Conservation (phyloP, 2,329 filamentous ascomycete species). For the Ophiocordyceps sinensis region DNA sequence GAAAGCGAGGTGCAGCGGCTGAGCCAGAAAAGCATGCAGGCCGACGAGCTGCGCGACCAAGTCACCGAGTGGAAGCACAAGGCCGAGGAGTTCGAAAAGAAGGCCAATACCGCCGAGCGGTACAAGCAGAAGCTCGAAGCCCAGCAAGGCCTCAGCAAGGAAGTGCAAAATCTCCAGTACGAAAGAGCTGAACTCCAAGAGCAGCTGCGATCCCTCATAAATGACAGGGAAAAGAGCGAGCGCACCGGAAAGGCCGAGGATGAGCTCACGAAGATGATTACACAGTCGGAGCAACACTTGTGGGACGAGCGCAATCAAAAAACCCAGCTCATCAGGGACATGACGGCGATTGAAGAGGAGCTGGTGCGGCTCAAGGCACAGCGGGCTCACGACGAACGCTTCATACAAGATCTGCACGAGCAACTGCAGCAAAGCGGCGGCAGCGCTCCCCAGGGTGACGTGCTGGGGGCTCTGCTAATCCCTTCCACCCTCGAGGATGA, state of each 20-base stretch:
- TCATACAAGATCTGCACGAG: conserved; percentile 45
- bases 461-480: conserved; percentile 5
- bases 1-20: conserved; percentile 38
- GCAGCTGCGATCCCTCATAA: conserved; percentile 23
- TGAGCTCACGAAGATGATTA: conserved; percentile 25
- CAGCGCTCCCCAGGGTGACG: conserved; percentile 7
- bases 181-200: conserved; percentile 39
- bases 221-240: conserved; percentile 18
- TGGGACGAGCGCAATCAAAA: conserved; percentile 30
- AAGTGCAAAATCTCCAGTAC: conserved; percentile 39
- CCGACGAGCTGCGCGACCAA: conserved; percentile 41
- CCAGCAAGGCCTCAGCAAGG: conserved; percentile 38
- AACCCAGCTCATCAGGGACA: conserved; percentile 29
- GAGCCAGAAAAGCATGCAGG: conserved; percentile 29
- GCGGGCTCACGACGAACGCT: conserved; percentile 33
- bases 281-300: conserved; percentile 25
- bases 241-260: conserved; percentile 22
- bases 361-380: conserved; percentile 32
- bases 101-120: conserved; percentile 47
- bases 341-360: conserved; percentile 29
- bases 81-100: conserved; percentile 43
- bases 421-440: conserved; percentile 29
- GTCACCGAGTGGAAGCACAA: conserved; percentile 44
- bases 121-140: conserved; percentile 49
- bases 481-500: conserved; percentile 43